Evolutionary conservation across 345 rosid species (phyloP).

Genomic region (Citropsis articulata): DNA sequence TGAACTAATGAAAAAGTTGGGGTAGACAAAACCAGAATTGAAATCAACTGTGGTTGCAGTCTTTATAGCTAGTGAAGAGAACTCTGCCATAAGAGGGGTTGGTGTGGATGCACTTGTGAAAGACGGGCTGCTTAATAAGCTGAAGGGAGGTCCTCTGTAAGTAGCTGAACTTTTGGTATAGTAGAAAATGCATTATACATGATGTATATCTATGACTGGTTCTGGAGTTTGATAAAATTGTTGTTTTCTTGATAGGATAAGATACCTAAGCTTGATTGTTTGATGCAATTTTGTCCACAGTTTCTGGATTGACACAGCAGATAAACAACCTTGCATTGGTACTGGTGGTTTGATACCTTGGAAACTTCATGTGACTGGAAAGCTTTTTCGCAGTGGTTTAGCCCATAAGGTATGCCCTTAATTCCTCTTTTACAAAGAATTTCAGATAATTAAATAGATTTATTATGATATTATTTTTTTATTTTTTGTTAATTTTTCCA

Average conservation of each 20-base stretch:
- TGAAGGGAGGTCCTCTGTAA: slow-evolving; percentile 90
- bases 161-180: slow-evolving; percentile 12
- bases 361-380: slow-evolving; percentile 87
- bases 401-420: slow-evolving; percentile 68
- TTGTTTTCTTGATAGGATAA: background rate
- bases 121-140: slow-evolving; percentile 75
- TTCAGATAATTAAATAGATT: too few species aligned
- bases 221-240: background rate
- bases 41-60: slow-evolving; percentile 82
- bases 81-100: slow-evolving; percentile 75
- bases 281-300: slow-evolving; percentile 34
- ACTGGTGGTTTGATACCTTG: slow-evolving; percentile 98
- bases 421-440: background rate
- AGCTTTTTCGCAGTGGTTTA: slow-evolving; percentile 94
- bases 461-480: too few species aligned
- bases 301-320: slow-evolving; percentile 97
- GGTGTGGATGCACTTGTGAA: slow-evolving; percentile 88
- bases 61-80: slow-evolving; percentile 93
- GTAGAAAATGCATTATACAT: too few species aligned
- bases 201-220: background rate
- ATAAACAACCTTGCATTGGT: slow-evolving; percentile 98
- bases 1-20: slow-evolving; percentile 81
- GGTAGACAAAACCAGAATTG: slow-evolving; percentile 69
- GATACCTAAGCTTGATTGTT: background rate
- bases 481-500: too few species aligned